Evolutionary conservation across 805 yeast genomes (phyloP).

Genomic region (Metschnikowia aberdeeniae): DNA sequence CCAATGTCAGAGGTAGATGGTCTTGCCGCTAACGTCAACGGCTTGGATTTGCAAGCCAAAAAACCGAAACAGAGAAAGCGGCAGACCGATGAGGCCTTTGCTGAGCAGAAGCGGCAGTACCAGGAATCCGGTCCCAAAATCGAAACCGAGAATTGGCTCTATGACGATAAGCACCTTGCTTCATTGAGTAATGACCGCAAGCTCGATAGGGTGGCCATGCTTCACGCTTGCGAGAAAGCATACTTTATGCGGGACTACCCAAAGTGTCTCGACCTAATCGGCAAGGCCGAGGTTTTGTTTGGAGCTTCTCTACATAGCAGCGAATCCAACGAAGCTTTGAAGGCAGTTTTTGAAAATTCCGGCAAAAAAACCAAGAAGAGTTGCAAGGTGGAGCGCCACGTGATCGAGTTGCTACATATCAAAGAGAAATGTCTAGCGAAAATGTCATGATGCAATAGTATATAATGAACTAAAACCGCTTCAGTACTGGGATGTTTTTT

Average conservation of each 20-base stretch:
- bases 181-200: slow-evolving; percentile 36
- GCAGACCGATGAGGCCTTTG: slow-evolving; percentile 64
- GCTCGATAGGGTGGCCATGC: slow-evolving; percentile 50
- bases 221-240: slow-evolving; percentile 59
- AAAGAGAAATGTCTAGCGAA: slow-evolving; percentile 32
- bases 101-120: slow-evolving; percentile 49
- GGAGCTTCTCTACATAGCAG: slow-evolving; percentile 21
- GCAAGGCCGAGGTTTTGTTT: slow-evolving; percentile 31
- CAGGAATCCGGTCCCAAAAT: slow-evolving; percentile 53
- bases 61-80: slow-evolving; percentile 48
- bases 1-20: background rate
- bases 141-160: slow-evolving; percentile 45
- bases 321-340: slow-evolving; percentile 22
- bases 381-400: slow-evolving; percentile 44
- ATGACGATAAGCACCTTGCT: slow-evolving; percentile 22
- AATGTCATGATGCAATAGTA: background rate
- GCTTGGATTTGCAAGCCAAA: background rate
- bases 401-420: slow-evolving; percentile 47
- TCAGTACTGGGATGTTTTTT: no score
- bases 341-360: slow-evolving; percentile 16
- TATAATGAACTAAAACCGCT: background rate
- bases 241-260: slow-evolving; percentile 53
- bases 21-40: background rate
- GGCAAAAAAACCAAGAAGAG: slow-evolving; percentile 27
- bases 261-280: slow-evolving; percentile 46